Base-by-base conservation (phyloP, 2,329 filamentous ascomycete species). In the Tolypocladium album region DNA sequence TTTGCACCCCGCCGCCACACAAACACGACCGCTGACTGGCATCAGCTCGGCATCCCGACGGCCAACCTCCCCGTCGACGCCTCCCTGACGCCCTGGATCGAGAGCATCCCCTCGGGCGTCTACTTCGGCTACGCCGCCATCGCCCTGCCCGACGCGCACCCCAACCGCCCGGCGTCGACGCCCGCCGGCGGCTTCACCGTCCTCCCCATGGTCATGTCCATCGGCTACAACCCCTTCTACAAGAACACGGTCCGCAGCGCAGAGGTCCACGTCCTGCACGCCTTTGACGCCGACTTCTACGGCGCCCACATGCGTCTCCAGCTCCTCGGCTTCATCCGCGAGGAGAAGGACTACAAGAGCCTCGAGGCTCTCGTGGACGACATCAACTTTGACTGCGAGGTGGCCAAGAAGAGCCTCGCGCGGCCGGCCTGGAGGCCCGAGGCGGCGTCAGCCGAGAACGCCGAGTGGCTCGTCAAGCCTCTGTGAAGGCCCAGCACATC, bases 191-290 rank as follows among this genome's bases (percentile, higher is more conserved):
- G 27, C 56, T 39, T 73, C 64, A 60, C 65, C 61, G 78, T 94
- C 60, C 90, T 88, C 74, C 90, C 90, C 1, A 94, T 95, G 82
- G 92, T 96, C 65, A 89, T 97, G 87, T 90, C 86, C 62, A 93
- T 97, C 65, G 94, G 94, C 53, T 97, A 92, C 82, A 99, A 97
- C 75, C 94, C 94, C 0, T 97, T 92, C 76, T 99, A 96, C 82
- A 92, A 92, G 72, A 97, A 99, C 80, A 87, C 82, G 5, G 85
- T 90, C 55, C 87, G 90, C 63, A 90, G 85, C 63, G 92, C 94
- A 70, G 92, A 96, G 80, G 92, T 96, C 60, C 92, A 96, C 76
- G 83, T 99, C 59, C 82, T 99, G 74, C 87, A 90, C 69, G 73
- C 79, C 52, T 96, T 97, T 72, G 73, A 76, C 2, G 77, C 80